These are phyloP conservation scores for Tricholoma saponaceum DNA, from an alignment of 768 basidiomycete species.

Conservation along the genomic window DNA sequence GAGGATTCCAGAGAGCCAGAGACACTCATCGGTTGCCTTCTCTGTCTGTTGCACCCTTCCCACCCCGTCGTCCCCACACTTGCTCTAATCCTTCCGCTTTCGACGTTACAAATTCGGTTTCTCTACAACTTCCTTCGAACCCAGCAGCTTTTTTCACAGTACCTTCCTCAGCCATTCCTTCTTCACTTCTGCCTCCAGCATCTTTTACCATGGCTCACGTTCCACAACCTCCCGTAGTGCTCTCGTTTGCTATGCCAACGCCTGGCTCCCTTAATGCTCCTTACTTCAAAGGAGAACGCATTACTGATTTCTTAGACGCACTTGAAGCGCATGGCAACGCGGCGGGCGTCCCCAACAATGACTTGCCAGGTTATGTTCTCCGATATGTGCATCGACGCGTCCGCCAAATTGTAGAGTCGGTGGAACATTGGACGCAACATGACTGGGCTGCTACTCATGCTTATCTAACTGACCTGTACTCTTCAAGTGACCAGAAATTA, in stretches of 20 bases:
- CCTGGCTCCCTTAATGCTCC: background rate
- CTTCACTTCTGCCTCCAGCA: too few relatives aligned
- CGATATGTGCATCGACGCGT: constrained; percentile 1
- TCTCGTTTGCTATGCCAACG: background rate
- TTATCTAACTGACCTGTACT: background rate
- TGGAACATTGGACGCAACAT: background rate
- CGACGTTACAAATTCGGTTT: too few relatives aligned
- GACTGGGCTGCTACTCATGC: background rate
- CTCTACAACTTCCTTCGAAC: background rate
- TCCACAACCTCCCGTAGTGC: background rate
- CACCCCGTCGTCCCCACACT: too few relatives aligned
- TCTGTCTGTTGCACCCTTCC: too few relatives aligned
- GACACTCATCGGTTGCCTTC: background rate
- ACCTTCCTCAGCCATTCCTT: background rate
- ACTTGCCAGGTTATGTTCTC: background rate
- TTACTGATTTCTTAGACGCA: constrained; percentile 1
- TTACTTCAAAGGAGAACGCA: background rate
- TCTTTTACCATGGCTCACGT: background rate
- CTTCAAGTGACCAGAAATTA: background rate
- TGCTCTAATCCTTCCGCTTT: background rate
- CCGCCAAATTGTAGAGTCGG: background rate
- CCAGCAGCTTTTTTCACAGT: background rate
- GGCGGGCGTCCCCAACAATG: background rate
- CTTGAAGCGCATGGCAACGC: background rate
- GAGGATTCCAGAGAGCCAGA: background rate